Conservation (phyloP, 1,284 basidiomycete species). For the Hemileia vastatrix region DNA sequence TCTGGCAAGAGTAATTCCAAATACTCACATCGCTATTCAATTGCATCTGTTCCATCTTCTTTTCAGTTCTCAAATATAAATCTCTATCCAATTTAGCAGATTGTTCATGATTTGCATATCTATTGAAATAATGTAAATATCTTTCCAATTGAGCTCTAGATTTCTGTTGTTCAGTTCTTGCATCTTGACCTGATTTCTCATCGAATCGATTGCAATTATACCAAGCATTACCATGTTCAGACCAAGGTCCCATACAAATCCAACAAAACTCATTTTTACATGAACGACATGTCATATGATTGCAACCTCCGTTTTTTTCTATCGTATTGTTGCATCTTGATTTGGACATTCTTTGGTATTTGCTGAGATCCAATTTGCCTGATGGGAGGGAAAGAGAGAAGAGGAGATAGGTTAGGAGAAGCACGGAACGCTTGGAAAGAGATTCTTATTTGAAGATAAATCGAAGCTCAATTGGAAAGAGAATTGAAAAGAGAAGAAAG, state of each 20-base stretch:
- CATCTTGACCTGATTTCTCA: constrained; percentile 75
- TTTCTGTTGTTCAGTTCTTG: constrained; percentile 77
- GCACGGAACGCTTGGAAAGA: no score
- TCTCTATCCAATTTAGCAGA: constrained; percentile 89
- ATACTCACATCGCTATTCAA: constrained; percentile 52
- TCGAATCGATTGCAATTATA: constrained; percentile 97
- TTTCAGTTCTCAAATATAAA: constrained; percentile 86
- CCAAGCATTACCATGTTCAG: constrained; percentile 94
- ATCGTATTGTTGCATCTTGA: constrained; percentile 93
- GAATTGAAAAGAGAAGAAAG: no score
- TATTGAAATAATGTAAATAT: constrained; percentile 94
- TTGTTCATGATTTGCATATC: constrained; percentile 97
- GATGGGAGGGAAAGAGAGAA: no score
- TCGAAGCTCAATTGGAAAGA: no score
- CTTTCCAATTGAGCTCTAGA: constrained; percentile 82
- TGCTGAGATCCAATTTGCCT: constrained; percentile 97
- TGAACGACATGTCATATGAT: constrained; percentile 99
- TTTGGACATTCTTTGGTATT: constrained; percentile 96
- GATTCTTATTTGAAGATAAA: no score
- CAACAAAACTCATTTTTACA: no score
- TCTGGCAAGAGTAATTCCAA: no score
- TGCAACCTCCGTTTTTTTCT: constrained; percentile 93
- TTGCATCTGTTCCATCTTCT: constrained; percentile 99
- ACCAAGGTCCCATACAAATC: constrained; percentile 73
- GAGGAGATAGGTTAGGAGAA: no score